A percentile compares a stretch with the other conserved stretches of the same genome.
Evolutionary conservation across 2,329 filamentous ascomycete genomes (phyloP).

Genomic region (Scedosporium minutisporum): DNA sequence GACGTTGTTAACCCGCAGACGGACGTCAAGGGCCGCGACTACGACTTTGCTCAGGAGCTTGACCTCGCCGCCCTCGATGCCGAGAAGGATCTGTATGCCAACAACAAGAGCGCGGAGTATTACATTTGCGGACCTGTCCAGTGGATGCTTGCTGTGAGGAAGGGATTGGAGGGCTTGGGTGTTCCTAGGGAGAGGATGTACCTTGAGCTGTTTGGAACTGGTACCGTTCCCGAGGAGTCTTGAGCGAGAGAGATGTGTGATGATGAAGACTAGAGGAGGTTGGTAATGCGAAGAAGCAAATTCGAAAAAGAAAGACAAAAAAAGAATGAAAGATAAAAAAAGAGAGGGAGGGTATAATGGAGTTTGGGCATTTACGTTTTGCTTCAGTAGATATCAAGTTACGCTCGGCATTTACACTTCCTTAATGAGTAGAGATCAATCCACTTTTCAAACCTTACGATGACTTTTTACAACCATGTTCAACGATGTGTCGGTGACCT

Average conservation of each 20-base stretch:
- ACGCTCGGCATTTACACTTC: neutral
- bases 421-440: neutral
- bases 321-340: neutral
- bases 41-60: constrained; percentile 48
- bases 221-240: constrained; percentile 15
- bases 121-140: constrained; percentile 60
- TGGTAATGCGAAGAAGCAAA: neutral
- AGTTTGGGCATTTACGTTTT: too few species aligned
- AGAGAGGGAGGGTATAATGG: neutral
- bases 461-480: neutral
- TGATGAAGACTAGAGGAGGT: neutral
- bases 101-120: constrained; percentile 49
- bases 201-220: constrained; percentile 60
- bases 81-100: constrained; percentile 43
- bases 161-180: constrained; percentile 42
- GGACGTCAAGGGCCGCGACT: constrained; percentile 42
- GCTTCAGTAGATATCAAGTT: too few species aligned
- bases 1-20: constrained; percentile 31
- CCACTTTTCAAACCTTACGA: neutral
- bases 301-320: neutral
- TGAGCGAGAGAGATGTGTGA: neutral
- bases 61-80: constrained; percentile 46
- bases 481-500: too few species aligned
- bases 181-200: constrained; percentile 50
- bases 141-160: constrained; percentile 58